Conservation (phyloP, 2,329 filamentous ascomycete species). For the Botrytis fragariae region DNA sequence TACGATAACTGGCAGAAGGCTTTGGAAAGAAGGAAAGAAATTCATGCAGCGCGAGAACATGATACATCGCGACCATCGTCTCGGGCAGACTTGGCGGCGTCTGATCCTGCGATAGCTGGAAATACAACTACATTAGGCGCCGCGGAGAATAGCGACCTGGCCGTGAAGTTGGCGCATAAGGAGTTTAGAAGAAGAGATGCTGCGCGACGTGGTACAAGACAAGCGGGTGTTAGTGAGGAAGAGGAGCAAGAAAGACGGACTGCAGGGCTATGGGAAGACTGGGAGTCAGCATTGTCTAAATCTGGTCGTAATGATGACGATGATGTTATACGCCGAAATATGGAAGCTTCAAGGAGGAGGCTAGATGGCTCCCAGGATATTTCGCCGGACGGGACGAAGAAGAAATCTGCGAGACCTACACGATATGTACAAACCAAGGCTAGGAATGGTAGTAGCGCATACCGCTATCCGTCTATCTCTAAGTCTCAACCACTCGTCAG, state of each 20-base stretch:
- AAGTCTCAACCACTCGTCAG: conserved; percentile 48
- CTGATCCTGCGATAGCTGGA: conserved; percentile 60
- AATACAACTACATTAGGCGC: conserved; percentile 64
- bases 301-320: conserved; percentile 37
- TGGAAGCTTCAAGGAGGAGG: conserved; percentile 49
- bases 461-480: conserved; percentile 57
- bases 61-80: conserved; percentile 22
- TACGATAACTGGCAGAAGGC: conserved; percentile 65
- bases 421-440: conserved; percentile 22
- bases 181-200: conserved; percentile 69
- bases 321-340: conserved; percentile 49
- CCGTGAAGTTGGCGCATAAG: conserved; percentile 70
- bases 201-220: conserved; percentile 54
- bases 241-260: conserved; percentile 55
- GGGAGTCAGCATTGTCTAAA: conserved; percentile 46
- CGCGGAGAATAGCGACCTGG: conserved; percentile 69
- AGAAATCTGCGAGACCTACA: conserved; percentile 34
- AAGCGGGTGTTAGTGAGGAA: conserved; percentile 55
- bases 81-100: conserved; percentile 42
- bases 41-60: conserved; percentile 18
- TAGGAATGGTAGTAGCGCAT: conserved; percentile 38
- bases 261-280: conserved; percentile 52
- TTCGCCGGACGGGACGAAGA: conserved; percentile 29
- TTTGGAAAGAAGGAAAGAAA: conserved; percentile 42
- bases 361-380: conserved; percentile 38